phyloP scores from a whole-genome alignment of 306 rosid genomes.

The Ceratonia siliqua region DNA sequence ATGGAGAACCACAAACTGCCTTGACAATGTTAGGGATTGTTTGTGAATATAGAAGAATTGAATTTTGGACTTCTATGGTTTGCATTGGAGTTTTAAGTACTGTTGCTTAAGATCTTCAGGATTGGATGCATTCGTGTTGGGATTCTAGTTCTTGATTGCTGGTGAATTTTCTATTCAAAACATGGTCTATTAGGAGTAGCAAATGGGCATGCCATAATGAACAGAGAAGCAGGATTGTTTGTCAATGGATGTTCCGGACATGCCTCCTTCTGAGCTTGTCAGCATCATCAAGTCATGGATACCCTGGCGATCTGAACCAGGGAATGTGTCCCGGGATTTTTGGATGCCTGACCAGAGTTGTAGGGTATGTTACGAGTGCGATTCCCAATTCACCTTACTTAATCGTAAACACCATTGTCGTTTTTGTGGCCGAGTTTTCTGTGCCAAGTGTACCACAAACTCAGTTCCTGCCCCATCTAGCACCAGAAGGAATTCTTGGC shows the following conservation, averaged over 20 bases:
- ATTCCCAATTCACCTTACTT: constrained; percentile 74
- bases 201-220: constrained; percentile 69
- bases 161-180: constrained; percentile 33
- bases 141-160: constrained; percentile 38
- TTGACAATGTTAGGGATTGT: constrained; percentile 36
- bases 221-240: constrained; percentile 35
- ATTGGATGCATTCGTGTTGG: constrained; percentile 15
- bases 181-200: constrained; percentile 45
- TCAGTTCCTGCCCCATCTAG: constrained; percentile 64
- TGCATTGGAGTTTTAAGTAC: constrained; percentile 15
- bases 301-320: constrained; percentile 74
- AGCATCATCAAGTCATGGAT: constrained; percentile 70
- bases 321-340: constrained; percentile 73
- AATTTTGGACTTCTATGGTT: constrained; percentile 8
- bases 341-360: constrained; percentile 98
- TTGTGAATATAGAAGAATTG: constrained; percentile 38
- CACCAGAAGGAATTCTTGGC: constrained; percentile 44
- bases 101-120: constrained; percentile 22
- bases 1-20: constrained; percentile 35
- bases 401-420: constrained; percentile 96
- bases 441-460: constrained; percentile 79
- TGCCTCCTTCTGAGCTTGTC: constrained; percentile 55
- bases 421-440: constrained; percentile 88
- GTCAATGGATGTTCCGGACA: constrained; percentile 71
- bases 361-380: constrained; percentile 92